Evolutionary conservation across 1,284 basidiomycete genomes (phyloP).

Genomic region (Xanthoconium separans): DNA sequence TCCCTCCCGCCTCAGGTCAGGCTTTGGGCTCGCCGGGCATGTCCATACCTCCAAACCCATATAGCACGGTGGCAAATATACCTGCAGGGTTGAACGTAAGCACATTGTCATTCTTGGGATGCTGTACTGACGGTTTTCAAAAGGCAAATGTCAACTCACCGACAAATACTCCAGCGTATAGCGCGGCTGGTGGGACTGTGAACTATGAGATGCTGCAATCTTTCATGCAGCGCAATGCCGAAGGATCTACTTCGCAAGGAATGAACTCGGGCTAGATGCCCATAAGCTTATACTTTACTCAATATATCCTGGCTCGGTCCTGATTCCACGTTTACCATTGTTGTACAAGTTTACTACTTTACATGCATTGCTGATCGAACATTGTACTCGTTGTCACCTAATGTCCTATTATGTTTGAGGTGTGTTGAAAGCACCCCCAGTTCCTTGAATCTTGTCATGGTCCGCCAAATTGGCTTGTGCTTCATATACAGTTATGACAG

Average conservation of each 20-base stretch:
- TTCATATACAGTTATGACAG: slow-evolving; percentile 77
- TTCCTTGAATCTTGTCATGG: slow-evolving; percentile 76
- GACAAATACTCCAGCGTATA: slow-evolving; percentile 9
- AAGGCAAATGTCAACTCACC: slow-evolving; percentile 17
- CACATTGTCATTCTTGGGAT: background rate
- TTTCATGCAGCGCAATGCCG: slow-evolving; percentile 55
- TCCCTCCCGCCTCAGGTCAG: slow-evolving; percentile 12
- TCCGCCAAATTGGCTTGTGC: slow-evolving; percentile 77
- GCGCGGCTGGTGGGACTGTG: slow-evolving; percentile 33
- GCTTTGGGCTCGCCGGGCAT: slow-evolving; percentile 12
- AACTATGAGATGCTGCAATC: slow-evolving; percentile 60
- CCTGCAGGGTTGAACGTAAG: slow-evolving; percentile 23
- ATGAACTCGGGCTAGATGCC: slow-evolving; percentile 16
- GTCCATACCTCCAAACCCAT: slow-evolving; percentile 10
- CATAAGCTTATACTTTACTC: background rate
- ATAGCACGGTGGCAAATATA: slow-evolving; percentile 10
- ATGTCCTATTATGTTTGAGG: slow-evolving; percentile 28
- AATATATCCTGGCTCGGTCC: background rate
- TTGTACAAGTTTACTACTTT: slow-evolving; percentile 15
- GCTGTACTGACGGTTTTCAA: slow-evolving; percentile 5
- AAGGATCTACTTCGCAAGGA: slow-evolving; percentile 32
- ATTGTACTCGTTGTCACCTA: slow-evolving; percentile 3
- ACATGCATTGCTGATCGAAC: slow-evolving; percentile 7
- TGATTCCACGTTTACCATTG: background rate
- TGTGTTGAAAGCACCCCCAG: slow-evolving; percentile 53